Evolutionary conservation across 2,329 filamentous ascomycete species (phyloP), one percentile per base, ranked within the genome.

Genomic region (Claviceps pusilla): DNA sequence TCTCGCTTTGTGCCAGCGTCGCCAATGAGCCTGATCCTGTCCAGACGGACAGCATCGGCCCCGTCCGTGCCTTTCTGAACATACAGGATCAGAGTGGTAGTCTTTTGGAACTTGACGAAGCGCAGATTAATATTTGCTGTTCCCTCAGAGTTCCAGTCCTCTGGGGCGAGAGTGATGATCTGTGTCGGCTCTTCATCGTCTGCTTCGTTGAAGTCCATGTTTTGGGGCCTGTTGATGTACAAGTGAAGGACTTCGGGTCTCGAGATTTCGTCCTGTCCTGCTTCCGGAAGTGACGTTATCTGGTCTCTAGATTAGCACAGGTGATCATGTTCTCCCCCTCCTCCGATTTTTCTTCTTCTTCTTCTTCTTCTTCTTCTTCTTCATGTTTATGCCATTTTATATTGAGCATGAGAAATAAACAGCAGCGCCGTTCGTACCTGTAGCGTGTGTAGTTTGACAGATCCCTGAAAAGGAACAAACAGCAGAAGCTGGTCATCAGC

Each of bases 101-200:
- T 86, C 65, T 89, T 94, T 72, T 97, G 93, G 75, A 97, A 98
- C 73, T 96, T 96, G 71, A 98, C 93, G 65, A 91, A 96, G 14
- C 90, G 86, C 62, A 97, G 72, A 48, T 78, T 71, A 53, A 91
- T 72, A 62, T 76, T 86, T 14, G 82, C 85, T 9, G 87, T 91
- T 52, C 83, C 85, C 14, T 87, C 81, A 48, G 77, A 74, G 68
- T 89, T 87, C 91, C 93, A 98, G 64, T 95, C 88, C 52, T 78
- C 76, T 48, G 83, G 74, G 57, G 77, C 75, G 47, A 98, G 76
- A 62, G 84, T 84, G 56, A 96, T 81, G 52, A 76, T 78, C 70
- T 98, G 93, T 16, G 87, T 90, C 0, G 87, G 79, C 50, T 84
- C 77, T 53, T 87, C 84, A 63, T 91, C 88, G 56, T 96, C 91